Conservation (phyloP, 208 protist genomes). For the Entamoeba histolytica region DNA sequence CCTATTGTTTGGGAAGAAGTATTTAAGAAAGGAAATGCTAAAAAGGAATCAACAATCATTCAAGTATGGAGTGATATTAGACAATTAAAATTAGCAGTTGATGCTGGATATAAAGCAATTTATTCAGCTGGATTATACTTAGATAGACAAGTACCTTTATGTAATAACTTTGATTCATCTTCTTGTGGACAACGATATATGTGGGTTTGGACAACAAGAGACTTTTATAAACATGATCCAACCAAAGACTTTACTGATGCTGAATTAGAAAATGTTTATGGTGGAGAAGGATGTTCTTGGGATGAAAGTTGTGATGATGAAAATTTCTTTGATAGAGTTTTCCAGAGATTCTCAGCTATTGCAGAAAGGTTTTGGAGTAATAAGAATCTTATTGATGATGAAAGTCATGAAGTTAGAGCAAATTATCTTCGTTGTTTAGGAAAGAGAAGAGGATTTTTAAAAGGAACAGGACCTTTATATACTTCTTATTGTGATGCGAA, state of each 20-base stretch:
- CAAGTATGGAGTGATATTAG: neutral
- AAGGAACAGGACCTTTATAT: neutral
- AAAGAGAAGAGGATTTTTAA: neutral
- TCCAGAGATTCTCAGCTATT: neutral
- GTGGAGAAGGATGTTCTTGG: neutral
- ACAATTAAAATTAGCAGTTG: neutral
- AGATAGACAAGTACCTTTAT: neutral
- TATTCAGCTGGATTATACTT: neutral
- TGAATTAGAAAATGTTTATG: neutral
- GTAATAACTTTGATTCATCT: neutral
- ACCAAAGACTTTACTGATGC: neutral
- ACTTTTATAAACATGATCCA: neutral
- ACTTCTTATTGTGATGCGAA: neutral
- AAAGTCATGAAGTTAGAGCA: neutral
- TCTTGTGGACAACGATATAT: neutral
- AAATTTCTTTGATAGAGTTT: neutral
- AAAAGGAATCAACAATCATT: neutral
- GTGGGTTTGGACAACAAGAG: neutral
- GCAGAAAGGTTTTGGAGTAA: constrained; percentile 1
- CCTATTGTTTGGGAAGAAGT: neutral
- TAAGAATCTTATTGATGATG: neutral
- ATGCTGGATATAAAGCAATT: neutral
- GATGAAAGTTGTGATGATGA: neutral
- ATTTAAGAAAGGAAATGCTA: neutral
- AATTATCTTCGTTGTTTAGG: neutral